Percentiles rank a stretch among this genome's conserved stretches.
phyloP scores from a whole-genome alignment of 768 basidiomycete species.

The Fibroporia radiculosa region DNA sequence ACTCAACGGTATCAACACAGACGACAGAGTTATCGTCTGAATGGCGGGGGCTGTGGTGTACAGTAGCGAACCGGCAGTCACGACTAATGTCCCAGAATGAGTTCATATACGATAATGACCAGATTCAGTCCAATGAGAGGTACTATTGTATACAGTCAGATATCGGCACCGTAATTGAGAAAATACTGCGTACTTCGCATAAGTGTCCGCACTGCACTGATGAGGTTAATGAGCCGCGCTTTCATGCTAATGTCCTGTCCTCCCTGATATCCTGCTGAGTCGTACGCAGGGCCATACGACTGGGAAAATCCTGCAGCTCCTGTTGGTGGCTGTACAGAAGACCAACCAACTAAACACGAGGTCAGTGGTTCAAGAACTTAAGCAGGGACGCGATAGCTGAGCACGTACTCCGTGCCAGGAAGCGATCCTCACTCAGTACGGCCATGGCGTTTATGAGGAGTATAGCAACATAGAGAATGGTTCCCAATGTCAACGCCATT shows the following conservation, averaged over 20 bases:
- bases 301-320: constrained; percentile 54
- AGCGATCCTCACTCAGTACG: constrained; percentile 92
- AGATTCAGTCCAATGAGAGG: constrained; percentile 87
- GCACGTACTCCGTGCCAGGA: constrained; percentile 81
- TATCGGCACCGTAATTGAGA: constrained; percentile 2
- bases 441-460: constrained; percentile 93
- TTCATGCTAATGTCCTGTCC: constrained; percentile 65
- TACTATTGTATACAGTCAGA: constrained; percentile 43
- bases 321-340: constrained; percentile 55
- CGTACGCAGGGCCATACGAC: constrained; percentile 62
- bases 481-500: constrained; percentile 55
- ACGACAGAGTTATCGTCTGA: neutral
- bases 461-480: constrained; percentile 77
- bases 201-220: constrained; percentile 90
- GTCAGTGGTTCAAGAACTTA: constrained; percentile 9
- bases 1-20: constrained; percentile 37
- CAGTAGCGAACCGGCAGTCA: neutral
- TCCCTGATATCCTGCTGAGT: constrained; percentile 51
- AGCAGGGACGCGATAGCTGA: constrained; percentile 10
- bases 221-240: constrained; percentile 82
- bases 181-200: constrained; percentile 79
- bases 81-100: constrained; percentile 46
- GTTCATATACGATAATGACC: constrained; percentile 79
- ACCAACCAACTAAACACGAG: constrained; percentile 73
- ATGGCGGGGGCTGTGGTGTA: constrained; percentile 1